phyloP scores from a whole-genome alignment of 371 early-diverging fungal species.

The Lichtheimia ornata region DNA sequence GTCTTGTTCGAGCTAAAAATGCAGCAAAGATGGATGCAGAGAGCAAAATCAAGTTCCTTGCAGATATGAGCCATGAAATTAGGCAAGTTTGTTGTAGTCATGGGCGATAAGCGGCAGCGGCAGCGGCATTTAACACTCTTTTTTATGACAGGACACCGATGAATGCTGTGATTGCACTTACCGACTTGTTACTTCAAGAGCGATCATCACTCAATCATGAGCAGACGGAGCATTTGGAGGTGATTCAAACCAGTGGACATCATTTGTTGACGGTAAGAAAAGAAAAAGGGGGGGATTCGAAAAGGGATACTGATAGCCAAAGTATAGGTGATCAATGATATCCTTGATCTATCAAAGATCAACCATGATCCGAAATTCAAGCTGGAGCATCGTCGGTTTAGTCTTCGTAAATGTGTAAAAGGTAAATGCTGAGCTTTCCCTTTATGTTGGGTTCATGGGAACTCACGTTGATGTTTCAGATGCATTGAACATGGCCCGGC shows the following conservation, averaged over 20 bases:
- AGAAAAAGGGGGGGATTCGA: neutral
- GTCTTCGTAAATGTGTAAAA: constrained; percentile 62
- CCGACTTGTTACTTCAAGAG: constrained; percentile 57
- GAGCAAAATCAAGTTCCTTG: constrained; percentile 62
- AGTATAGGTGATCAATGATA: constrained; percentile 59
- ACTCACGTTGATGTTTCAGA: constrained; percentile 21
- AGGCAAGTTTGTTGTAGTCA: constrained; percentile 20
- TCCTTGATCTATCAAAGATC: constrained; percentile 60
- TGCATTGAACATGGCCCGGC: constrained; percentile 52
- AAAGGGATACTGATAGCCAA: neutral
- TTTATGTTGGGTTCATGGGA: neutral
- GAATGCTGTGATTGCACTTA: constrained; percentile 65
- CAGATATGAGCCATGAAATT: constrained; percentile 60
- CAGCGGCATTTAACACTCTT: neutral
- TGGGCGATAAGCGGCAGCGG: neutral
- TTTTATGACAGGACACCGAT: constrained; percentile 49
- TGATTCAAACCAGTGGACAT: constrained; percentile 63
- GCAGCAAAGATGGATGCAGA: constrained; percentile 57
- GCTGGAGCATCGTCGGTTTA: constrained; percentile 55
- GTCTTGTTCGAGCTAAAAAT: constrained; percentile 49
- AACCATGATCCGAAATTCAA: constrained; percentile 64
- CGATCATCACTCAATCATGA: constrained; percentile 49
- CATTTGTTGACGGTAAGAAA: constrained; percentile 56
- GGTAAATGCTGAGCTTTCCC: constrained; percentile 28
- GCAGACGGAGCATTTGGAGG: constrained; percentile 58